Percentiles rank a stretch among this genome's conserved stretches.
phyloP scores from a whole-genome alignment of 2,329 filamentous ascomycete genomes.

The Talaromyces sp. region DNA sequence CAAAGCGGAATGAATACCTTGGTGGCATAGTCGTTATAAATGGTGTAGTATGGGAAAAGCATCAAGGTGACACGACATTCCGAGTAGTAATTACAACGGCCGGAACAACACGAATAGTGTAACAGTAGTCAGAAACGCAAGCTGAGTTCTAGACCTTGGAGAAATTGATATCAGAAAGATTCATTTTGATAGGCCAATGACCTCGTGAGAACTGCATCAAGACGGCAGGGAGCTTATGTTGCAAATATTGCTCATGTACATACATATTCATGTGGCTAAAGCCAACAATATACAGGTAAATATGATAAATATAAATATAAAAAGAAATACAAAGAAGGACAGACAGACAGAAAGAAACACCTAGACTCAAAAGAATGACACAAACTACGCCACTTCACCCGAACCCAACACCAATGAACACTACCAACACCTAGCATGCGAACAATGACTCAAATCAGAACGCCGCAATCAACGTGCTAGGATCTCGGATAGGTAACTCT shows the following conservation, averaged over 20 bases:
- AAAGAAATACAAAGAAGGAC: neutral
- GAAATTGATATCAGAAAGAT: neutral
- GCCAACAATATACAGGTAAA: neutral
- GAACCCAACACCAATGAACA: neutral
- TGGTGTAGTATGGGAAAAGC: too few relatives aligned
- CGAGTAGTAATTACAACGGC: too few relatives aligned
- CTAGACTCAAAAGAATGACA: neutral
- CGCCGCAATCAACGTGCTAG: neutral
- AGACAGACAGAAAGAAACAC: neutral
- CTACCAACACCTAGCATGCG: neutral
- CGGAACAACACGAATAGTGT: conserved; percentile 79
- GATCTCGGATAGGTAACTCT: conserved; percentile 4
- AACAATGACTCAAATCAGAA: neutral
- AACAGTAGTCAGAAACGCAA: conserved; percentile 33
- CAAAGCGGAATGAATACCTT: too few relatives aligned
- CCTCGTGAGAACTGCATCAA: neutral
- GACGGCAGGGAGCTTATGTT: neutral
- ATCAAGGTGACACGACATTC: too few relatives aligned
- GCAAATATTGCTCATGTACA: neutral
- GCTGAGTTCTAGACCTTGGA: neutral
- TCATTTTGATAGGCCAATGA: neutral
- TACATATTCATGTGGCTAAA: neutral
- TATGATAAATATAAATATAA: neutral
- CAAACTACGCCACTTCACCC: neutral
- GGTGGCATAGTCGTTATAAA: too few relatives aligned